Evolutionary conservation across 495 filamentous ascomycete genomes (phyloP).

Genomic region (Penicillium soppii): DNA sequence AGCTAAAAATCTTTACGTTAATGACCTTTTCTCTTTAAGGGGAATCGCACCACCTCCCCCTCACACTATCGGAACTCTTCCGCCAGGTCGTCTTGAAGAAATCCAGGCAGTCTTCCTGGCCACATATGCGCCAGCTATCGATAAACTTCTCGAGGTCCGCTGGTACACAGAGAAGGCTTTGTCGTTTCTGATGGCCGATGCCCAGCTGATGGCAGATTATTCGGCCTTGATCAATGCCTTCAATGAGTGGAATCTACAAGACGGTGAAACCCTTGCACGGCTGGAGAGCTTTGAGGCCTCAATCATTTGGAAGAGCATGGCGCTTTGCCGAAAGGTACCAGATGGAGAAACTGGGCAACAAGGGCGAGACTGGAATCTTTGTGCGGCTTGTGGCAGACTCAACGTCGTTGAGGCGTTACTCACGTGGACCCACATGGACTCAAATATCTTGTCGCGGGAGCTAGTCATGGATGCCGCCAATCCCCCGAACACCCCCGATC

Average conservation of each 20-base stretch:
- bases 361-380: slow-evolving; percentile 51
- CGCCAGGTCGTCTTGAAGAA: slow-evolving; percentile 59
- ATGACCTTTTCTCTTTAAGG: slow-evolving; percentile 69
- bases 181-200: slow-evolving; percentile 54
- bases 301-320: slow-evolving; percentile 68
- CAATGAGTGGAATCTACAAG: slow-evolving; percentile 40
- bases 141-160: slow-evolving; percentile 77
- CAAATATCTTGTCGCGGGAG: slow-evolving; percentile 53
- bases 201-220: slow-evolving; percentile 60
- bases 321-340: slow-evolving; percentile 44
- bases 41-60: slow-evolving; percentile 61
- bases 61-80: slow-evolving; percentile 54
- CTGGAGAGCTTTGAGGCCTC: slow-evolving; percentile 65
- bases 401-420: slow-evolving; percentile 74
- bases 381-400: slow-evolving; percentile 63
- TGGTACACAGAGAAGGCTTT: slow-evolving; percentile 68
- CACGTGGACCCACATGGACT: slow-evolving; percentile 61
- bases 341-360: slow-evolving; percentile 37
- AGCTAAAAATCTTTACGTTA: slow-evolving; percentile 73
- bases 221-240: slow-evolving; percentile 56
- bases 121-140: slow-evolving; percentile 74
- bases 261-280: slow-evolving; percentile 44
- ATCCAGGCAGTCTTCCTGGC: slow-evolving; percentile 71
- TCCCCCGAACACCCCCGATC: slow-evolving; percentile 43
- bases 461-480: slow-evolving; percentile 40